Evolutionary conservation across 1,139 yeast species (phyloP).

Genomic region (Candida freyschussii): DNA sequence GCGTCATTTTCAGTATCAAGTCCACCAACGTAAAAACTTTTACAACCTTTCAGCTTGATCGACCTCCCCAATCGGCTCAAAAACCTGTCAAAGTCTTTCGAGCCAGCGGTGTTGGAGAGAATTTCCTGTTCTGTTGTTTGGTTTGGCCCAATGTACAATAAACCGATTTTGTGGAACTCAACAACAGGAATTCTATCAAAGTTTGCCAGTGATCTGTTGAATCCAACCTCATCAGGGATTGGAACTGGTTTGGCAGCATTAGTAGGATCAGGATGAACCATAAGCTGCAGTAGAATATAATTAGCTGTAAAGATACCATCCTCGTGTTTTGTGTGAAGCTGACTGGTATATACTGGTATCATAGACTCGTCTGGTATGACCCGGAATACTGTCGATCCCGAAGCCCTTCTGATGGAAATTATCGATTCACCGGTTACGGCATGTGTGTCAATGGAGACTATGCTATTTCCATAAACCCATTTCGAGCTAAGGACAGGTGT

Average conservation of each 20-base stretch:
- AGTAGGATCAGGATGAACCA: slow-evolving; percentile 26
- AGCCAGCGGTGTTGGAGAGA: slow-evolving; percentile 61
- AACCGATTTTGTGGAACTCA: slow-evolving; percentile 74
- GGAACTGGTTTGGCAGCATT: slow-evolving; percentile 33
- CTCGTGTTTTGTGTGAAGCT: slow-evolving; percentile 18
- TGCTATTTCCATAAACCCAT: slow-evolving; percentile 62
- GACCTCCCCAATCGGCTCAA: slow-evolving; percentile 54
- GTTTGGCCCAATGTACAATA: slow-evolving; percentile 65
- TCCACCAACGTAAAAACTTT: slow-evolving; percentile 69
- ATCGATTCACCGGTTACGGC: slow-evolving; percentile 48
- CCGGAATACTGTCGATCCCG: slow-evolving; percentile 52
- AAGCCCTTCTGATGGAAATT: slow-evolving; percentile 57
- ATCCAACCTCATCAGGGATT: slow-evolving; percentile 48
- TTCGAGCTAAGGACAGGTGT: slow-evolving; percentile 31
- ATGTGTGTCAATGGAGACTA: slow-evolving; percentile 55
- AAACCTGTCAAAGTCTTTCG: slow-evolving; percentile 56
- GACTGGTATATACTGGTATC: slow-evolving; percentile 33
- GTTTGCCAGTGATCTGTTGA: slow-evolving; percentile 54
- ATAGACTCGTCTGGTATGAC: slow-evolving; percentile 40
- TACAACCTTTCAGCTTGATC: slow-evolving; percentile 50
- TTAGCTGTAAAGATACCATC: slow-evolving; percentile 34
- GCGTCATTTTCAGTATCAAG: slow-evolving; percentile 61
- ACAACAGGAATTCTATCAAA: slow-evolving; percentile 77
- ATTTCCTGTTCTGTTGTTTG: slow-evolving; percentile 64
- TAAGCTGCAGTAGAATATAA: slow-evolving; percentile 38